phyloP scores from a whole-genome alignment of 805 yeast genomes.

The Wickerhamiella siamensis region DNA sequence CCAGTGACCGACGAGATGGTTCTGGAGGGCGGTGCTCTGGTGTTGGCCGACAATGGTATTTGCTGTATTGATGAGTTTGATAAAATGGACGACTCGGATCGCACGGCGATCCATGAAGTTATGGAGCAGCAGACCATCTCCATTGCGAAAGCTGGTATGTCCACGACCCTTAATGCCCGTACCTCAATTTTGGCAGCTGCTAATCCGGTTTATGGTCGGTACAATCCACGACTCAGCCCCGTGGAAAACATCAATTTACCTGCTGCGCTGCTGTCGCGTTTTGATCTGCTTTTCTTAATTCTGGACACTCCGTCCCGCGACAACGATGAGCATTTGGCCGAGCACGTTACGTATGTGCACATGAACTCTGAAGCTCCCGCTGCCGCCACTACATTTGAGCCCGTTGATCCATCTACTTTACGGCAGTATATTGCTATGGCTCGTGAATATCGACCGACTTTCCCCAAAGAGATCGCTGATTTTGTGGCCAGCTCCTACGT shows the following conservation, averaged over 20 bases:
- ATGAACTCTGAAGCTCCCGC: conserved; percentile 83
- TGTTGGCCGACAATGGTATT: conserved; percentile 91
- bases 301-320: conserved; percentile 74
- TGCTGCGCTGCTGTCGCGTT: conserved; percentile 89
- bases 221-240: conserved; percentile 80
- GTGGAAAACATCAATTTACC: conserved; percentile 92
- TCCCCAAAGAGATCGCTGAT: conserved; percentile 71
- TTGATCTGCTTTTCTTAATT: conserved; percentile 76
- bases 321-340: conserved; percentile 72
- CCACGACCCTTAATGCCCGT: conserved; percentile 90
- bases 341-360: conserved; percentile 91
- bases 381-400: conserved; percentile 41
- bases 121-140: conserved; percentile 99
- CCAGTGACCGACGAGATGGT: conserved; percentile 99
- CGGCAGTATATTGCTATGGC: conserved; percentile 84
- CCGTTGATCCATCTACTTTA: conserved; percentile 63
- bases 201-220: conserved; percentile 92
- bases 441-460: conserved; percentile 68
- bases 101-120: conserved; percentile 97
- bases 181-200: conserved; percentile 95
- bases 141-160: conserved; percentile 93
- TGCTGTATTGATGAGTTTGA: conserved; percentile 99
- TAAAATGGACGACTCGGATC: conserved; percentile 92
- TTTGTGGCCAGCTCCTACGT: conserved; percentile 77
- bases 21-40: conserved; percentile 95